Percentiles rank a stretch among this genome's conserved stretches.
phyloP scores from a whole-genome alignment of 805 yeast genomes.

The Suhomyces pyralidae region DNA sequence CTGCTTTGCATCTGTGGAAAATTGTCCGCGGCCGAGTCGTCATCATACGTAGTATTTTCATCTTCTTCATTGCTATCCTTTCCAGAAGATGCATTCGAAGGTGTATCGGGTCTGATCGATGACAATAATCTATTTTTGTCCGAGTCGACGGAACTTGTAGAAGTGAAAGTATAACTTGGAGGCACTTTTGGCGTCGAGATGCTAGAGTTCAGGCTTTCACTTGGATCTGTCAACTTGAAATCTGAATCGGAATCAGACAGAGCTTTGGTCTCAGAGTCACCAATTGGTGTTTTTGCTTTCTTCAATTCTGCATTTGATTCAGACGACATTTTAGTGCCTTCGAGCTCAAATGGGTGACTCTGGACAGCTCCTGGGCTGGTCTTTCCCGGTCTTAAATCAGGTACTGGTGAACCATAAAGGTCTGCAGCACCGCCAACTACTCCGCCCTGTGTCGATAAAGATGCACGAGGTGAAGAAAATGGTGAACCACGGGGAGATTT shows the following conservation, averaged over 20 bases:
- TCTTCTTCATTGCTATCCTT: conserved; percentile 8
- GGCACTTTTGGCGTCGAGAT: neutral
- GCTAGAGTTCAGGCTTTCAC: neutral
- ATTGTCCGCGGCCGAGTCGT: neutral
- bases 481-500: conserved; percentile 40
- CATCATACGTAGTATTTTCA: neutral
- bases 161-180: neutral
- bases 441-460: conserved; percentile 36
- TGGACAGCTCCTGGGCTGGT: neutral
- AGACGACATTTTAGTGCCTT: neutral
- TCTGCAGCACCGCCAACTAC: conserved; percentile 8
- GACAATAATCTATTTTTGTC: conserved; percentile 6
- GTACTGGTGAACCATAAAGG: conserved; percentile 15
- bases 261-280: neutral
- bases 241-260: neutral
- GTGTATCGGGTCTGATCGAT: conserved; percentile 5
- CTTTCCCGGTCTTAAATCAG: conserved; percentile 16
- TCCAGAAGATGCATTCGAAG: conserved; percentile 3
- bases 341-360: neutral
- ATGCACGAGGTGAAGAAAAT: conserved; percentile 47
- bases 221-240: neutral
- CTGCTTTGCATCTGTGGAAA: neutral
- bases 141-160: neutral
- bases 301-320: neutral
- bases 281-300: neutral